Evolutionary conservation across 345 rosid genomes (phyloP).

Genomic region (Cochlearia excelsa): DNA sequence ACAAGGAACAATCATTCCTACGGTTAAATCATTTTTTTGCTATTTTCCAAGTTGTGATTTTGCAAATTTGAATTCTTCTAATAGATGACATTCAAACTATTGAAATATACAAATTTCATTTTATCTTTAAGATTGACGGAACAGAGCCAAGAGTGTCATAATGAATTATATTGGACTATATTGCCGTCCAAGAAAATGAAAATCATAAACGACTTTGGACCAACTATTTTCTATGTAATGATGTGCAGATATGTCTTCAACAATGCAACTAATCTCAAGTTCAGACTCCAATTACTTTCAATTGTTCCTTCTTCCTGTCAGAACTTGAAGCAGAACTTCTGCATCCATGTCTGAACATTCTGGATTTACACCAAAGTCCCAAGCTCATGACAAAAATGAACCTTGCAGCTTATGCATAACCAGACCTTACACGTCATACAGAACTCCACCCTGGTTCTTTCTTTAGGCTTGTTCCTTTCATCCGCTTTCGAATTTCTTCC

Average conservation of each 20-base stretch:
- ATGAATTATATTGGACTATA: conserved; percentile 3
- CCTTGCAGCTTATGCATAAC: conserved; percentile 8
- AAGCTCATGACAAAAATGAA: conserved; percentile 5
- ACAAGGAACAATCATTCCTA: too few species aligned
- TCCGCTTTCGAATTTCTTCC: conserved; percentile 48
- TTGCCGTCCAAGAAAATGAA: conserved; percentile 19
- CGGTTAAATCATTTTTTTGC: too few species aligned
- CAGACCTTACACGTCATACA: conserved; percentile 31
- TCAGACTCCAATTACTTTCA: not conserved
- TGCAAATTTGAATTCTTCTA: too few species aligned
- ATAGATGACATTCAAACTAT: not conserved
- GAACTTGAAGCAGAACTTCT: conserved; percentile 5
- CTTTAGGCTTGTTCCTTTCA: conserved; percentile 52
- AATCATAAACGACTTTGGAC: not conserved
- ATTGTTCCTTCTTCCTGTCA: not conserved
- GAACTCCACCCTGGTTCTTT: conserved; percentile 76
- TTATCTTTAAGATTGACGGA: not conserved
- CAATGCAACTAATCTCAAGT: conserved; percentile 12
- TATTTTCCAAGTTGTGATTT: too few species aligned
- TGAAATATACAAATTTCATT: too few species aligned
- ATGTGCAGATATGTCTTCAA: not conserved
- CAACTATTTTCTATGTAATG: conserved; percentile 8
- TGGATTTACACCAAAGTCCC: not conserved
- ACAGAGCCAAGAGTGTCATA: not conserved
- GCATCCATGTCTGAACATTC: conserved; percentile 18